Percentiles rank a stretch among this genome's conserved stretches.
phyloP scores from a whole-genome alignment of 2,329 filamentous ascomycete species.

The Aspergillus chevalieri region DNA sequence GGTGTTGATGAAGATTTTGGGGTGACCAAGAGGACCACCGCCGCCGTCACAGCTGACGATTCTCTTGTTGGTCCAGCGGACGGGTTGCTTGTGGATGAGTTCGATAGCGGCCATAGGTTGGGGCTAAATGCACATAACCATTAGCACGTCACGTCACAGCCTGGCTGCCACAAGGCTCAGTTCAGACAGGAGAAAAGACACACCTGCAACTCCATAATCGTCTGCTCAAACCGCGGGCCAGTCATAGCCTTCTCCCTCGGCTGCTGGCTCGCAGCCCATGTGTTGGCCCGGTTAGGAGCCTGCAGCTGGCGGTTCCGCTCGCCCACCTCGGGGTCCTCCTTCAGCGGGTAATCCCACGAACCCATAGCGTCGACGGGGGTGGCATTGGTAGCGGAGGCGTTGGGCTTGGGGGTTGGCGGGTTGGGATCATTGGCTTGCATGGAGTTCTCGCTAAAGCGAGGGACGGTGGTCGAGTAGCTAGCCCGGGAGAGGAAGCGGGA shows the following conservation, averaged over 20 bases:
- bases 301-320: conserved; percentile 60
- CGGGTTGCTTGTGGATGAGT: conserved; percentile 91
- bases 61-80: conserved; percentile 79
- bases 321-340: conserved; percentile 50
- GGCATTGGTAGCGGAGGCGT: conserved; percentile 58
- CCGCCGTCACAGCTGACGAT: conserved; percentile 86
- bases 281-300: conserved; percentile 73
- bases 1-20: conserved; percentile 92
- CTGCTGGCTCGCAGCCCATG: conserved; percentile 84
- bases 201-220: conserved; percentile 87
- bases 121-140: conserved; percentile 53
- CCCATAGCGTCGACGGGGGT: conserved; percentile 45
- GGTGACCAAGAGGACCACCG: conserved; percentile 83
- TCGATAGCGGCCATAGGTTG: conserved; percentile 86
- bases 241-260: conserved; percentile 78
- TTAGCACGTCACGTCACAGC: neutral
- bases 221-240: conserved; percentile 95
- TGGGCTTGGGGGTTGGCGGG: conserved; percentile 43
- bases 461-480: conserved; percentile 39
- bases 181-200: conserved; percentile 20
- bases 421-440: conserved; percentile 55
- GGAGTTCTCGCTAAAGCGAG: conserved; percentile 36
- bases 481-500: conserved; percentile 27
- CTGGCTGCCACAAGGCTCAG: neutral
- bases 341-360: conserved; percentile 47